A percentile compares a stretch with the other conserved stretches of the same genome.
Evolutionary conservation across 208 protist species (phyloP).

Genomic region (Leishmania tropica): DNA sequence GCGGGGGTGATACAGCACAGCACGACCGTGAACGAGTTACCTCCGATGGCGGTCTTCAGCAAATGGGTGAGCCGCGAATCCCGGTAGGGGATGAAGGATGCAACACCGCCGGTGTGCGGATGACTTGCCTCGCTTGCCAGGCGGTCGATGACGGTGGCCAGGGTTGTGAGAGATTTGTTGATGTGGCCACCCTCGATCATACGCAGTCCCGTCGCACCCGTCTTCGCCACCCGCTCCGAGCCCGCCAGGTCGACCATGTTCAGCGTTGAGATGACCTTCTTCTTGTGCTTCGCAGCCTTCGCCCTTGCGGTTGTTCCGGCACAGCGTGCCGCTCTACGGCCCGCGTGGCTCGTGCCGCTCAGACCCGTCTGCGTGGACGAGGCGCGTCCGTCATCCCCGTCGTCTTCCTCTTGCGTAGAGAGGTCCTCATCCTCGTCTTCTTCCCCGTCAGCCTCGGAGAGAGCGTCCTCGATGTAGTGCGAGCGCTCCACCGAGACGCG

Average conservation of each 20-base stretch:
- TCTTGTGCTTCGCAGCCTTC: slow-evolving; percentile 23
- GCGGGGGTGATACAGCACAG: slow-evolving; percentile 81
- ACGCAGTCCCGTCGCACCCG: slow-evolving; percentile 88
- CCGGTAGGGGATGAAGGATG: slow-evolving; percentile 89
- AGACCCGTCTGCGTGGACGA: slow-evolving; percentile 7
- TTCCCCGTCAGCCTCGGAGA: slow-evolving; percentile 30
- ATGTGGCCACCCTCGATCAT: slow-evolving; percentile 94
- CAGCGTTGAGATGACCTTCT: slow-evolving; percentile 61
- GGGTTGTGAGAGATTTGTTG: slow-evolving; percentile 84
- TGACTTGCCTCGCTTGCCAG: slow-evolving; percentile 32
- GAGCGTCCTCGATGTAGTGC: slow-evolving; percentile 63
- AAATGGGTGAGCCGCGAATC: slow-evolving; percentile 94
- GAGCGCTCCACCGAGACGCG: slow-evolving; percentile 90
- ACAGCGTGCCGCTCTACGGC: neutral
- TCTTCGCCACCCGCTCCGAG: slow-evolving; percentile 94
- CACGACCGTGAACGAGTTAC: slow-evolving; percentile 95
- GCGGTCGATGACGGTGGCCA: slow-evolving; percentile 80
- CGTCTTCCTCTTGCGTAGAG: slow-evolving; percentile 20
- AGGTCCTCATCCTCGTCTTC: slow-evolving; percentile 7
- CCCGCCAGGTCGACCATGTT: slow-evolving; percentile 96
- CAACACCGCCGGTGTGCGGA: slow-evolving; percentile 7
- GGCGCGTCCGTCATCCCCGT: slow-evolving; percentile 22
- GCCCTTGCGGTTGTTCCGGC: neutral
- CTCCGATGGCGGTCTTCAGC: slow-evolving; percentile 92
- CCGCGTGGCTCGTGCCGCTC: neutral